Base-by-base conservation (phyloP, 371 early-diverging fungal genomes). In the Circinella umbellata region DNA sequence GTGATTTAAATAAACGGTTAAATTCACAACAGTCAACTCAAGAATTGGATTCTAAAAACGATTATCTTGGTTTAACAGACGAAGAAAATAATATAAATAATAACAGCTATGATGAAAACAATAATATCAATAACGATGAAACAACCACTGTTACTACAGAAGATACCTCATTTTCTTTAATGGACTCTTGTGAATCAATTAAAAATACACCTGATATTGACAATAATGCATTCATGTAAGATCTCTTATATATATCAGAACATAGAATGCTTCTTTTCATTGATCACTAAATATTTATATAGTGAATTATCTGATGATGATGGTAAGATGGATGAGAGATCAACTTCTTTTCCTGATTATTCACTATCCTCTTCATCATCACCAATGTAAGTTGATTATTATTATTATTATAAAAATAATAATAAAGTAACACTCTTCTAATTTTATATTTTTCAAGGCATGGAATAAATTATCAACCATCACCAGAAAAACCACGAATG, bases 1-100 rank as follows among this genome's bases (percentile, higher is more conserved):
- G 57, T 14, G 57, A 57, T 27, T 57, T 57, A 9, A 57, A 57
- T 34, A 57, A 57, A 34, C 57, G 57, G n/a, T 34, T 18, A 27
- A 20, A 57, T 18, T 57, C 57, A 34, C 34, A 27, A 34, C 34
- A 57, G 14, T 18, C 35, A 5, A 18, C 27, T n/a, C n/a, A 57
- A 57, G 34, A 34, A 10, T 0, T 27, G 35, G 35, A 34, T 34
- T 27, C 13, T 4, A 34, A 57, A 11, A 27, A 57, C 6, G 51
- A 51, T 51, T 51, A 8, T 1, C 51, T 51, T 8, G 51, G 51
- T 5, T n/a, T 51, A 51, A 13, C 14, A 8, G 51, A 51, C 8
- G 51, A 51, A 1, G 47, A 47, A 47, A 15, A 11, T 47, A 15
- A 47, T 47, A 47, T 1, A 1, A 11, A 15, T 47, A 15, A 47